Evolutionary conservation across 148 eudicot species (phyloP).

Genomic region (Persicaria tinctoria): DNA sequence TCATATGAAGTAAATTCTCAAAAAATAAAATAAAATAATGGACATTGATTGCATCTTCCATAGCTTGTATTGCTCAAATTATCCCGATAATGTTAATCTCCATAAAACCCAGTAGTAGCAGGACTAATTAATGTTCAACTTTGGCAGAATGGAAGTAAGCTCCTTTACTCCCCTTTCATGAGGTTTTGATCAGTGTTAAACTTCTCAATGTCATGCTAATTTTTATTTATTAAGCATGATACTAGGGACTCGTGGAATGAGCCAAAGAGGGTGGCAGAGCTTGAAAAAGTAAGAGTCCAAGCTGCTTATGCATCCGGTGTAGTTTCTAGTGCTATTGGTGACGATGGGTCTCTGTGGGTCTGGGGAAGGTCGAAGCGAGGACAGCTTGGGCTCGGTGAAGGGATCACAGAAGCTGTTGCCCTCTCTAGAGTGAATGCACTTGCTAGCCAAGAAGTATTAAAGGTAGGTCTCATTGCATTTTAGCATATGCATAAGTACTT

Average conservation of each 20-base stretch:
- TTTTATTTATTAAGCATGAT: background rate
- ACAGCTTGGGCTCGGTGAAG: conserved; percentile 88
- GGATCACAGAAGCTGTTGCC: conserved; percentile 43
- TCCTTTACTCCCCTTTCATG: background rate
- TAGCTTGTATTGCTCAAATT: background rate
- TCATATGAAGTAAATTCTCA: background rate
- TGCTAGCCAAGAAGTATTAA: conserved; percentile 57
- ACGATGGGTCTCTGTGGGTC: conserved; percentile 94
- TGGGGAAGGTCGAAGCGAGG: conserved; percentile 99
- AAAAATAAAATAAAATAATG: background rate
- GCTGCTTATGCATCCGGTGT: conserved; percentile 95
- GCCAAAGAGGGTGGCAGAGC: conserved; percentile 67
- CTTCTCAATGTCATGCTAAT: background rate
- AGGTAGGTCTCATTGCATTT: conserved; percentile 53
- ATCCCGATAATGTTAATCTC: background rate
- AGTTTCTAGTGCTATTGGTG: conserved; percentile 66
- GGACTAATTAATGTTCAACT: background rate
- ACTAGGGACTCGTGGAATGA: conserved; percentile 71
- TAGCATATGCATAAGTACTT: conserved; percentile 18
- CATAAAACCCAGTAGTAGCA: background rate
- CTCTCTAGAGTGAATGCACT: conserved; percentile 78
- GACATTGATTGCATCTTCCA: background rate
- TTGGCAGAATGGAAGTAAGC: background rate
- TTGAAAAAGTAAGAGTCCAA: conserved; percentile 49
- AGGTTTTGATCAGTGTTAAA: background rate